Percentiles rank a stretch among this genome's conserved stretches.
Conservation (phyloP, 164 flowering plant species). For the Annona squamosa region DNA sequence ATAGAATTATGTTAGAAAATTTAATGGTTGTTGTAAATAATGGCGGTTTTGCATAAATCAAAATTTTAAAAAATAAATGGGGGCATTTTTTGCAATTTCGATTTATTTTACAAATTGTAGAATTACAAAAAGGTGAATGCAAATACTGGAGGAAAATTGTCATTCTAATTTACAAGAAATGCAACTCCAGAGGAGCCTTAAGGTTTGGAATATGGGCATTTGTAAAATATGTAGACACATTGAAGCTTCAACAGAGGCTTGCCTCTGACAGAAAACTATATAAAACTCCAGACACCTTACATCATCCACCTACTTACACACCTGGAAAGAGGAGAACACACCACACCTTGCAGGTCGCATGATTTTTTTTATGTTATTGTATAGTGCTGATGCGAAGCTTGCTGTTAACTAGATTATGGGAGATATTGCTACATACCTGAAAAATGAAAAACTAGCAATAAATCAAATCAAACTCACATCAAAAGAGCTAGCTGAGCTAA, state of each 20-base stretch:
- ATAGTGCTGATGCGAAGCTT: slow-evolving; percentile 81
- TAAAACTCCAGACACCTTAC: slow-evolving; percentile 59
- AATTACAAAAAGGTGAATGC: no score
- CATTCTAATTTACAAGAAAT: slow-evolving; percentile 23
- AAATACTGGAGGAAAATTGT: no score
- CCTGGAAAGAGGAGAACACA: slow-evolving; percentile 70
- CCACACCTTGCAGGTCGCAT: slow-evolving; percentile 75
- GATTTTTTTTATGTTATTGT: slow-evolving; percentile 70
- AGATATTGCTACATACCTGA: slow-evolving; percentile 86
- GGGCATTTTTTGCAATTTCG: no score
- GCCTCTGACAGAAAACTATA: slow-evolving; percentile 48
- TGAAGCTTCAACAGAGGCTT: slow-evolving; percentile 79
- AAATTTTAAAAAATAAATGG: no score
- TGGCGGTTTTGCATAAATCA: no score
- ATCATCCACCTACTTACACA: slow-evolving; percentile 92
- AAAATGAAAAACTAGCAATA: slow-evolving; percentile 60
- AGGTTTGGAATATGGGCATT: slow-evolving; percentile 77
- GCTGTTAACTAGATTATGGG: slow-evolving; percentile 97
- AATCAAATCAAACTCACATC: slow-evolving; percentile 74
- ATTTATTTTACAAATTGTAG: no score
- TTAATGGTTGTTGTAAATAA: no score
- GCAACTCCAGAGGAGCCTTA: slow-evolving; percentile 46
- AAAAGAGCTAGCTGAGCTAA: slow-evolving; percentile 67
- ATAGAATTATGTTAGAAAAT: no score
- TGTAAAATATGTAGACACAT: slow-evolving; percentile 63